Evolutionary conservation across 1,284 basidiomycete species (phyloP).

Genomic region (Chondrostereum purpureum): DNA sequence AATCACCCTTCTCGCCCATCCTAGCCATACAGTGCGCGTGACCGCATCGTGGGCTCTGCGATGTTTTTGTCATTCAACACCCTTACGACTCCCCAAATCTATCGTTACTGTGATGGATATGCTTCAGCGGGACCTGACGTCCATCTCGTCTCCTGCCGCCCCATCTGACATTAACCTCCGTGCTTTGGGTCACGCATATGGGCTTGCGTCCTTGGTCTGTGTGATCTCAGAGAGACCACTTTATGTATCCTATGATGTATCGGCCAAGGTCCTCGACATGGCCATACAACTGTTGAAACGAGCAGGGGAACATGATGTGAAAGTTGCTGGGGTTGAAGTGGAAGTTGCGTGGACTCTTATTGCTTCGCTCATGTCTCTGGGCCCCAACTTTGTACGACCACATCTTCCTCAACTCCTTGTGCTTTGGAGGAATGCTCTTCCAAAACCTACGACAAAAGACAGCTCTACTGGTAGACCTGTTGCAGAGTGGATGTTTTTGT

Average conservation of each 20-base stretch:
- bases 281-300: conserved; percentile 88
- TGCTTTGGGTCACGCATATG: conserved; percentile 83
- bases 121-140: conserved; percentile 78
- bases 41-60: conserved; percentile 84
- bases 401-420: conserved; percentile 91
- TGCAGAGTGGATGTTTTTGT: conserved; percentile 86
- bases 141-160: conserved; percentile 61
- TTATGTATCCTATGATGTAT: conserved; percentile 93
- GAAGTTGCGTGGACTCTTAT: conserved; percentile 95
- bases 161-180: conserved; percentile 69
- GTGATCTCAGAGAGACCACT: conserved; percentile 84
- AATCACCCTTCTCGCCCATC: conserved; percentile 80
- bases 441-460: conserved; percentile 91
- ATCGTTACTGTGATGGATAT: conserved; percentile 72
- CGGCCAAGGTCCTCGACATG: conserved; percentile 86
- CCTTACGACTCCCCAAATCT: conserved; percentile 75
- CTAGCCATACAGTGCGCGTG: conserved; percentile 81
- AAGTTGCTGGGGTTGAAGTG: conserved; percentile 78
- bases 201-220: conserved; percentile 82
- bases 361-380: conserved; percentile 86
- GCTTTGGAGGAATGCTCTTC: conserved; percentile 94
- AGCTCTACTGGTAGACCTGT: conserved; percentile 57
- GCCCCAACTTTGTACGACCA: conserved; percentile 87
- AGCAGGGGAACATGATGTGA: conserved; percentile 85
- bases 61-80: conserved; percentile 86